phyloP scores from a whole-genome alignment of 805 yeast species.

The Saturnispora besseyi region DNA sequence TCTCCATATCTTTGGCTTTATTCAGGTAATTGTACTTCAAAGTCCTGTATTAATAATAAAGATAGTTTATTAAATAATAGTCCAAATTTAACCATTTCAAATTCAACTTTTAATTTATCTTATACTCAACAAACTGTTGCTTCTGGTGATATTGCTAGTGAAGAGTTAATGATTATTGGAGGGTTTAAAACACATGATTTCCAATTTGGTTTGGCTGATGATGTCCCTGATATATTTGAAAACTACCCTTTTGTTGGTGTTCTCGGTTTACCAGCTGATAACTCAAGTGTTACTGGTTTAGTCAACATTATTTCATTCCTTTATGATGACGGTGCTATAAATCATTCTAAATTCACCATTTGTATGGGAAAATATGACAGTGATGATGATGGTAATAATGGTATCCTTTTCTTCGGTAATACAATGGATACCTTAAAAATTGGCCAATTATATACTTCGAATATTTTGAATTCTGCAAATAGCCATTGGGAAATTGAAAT shows the following conservation, averaged over 20 bases:
- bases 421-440: slow-evolving; percentile 30
- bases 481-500: slow-evolving; percentile 47
- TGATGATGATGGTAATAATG: slow-evolving; percentile 25
- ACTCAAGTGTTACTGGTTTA: slow-evolving; percentile 26
- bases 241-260: slow-evolving; percentile 50
- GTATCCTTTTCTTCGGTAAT: slow-evolving; percentile 38
- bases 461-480: slow-evolving; percentile 25
- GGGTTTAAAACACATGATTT: slow-evolving; percentile 32
- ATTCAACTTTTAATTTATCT: slow-evolving; percentile 34
- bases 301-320: slow-evolving; percentile 36
- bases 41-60: slow-evolving; percentile 31
- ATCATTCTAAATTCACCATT: slow-evolving; percentile 35
- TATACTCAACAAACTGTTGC: slow-evolving; percentile 46
- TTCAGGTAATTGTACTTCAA: slow-evolving; percentile 38
- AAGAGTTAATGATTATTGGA: slow-evolving; percentile 28
- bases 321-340: slow-evolving; percentile 27
- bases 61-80: slow-evolving; percentile 23
- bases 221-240: slow-evolving; percentile 45
- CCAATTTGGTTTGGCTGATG: slow-evolving; percentile 44
- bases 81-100: slow-evolving; percentile 10
- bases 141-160: slow-evolving; percentile 37
- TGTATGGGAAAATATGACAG: slow-evolving; percentile 31
- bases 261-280: slow-evolving; percentile 46
- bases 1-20: slow-evolving; percentile 59
- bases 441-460: slow-evolving; percentile 34